Evolutionary conservation across 345 rosid genomes (phyloP), one percentile per base, ranked within the genome.

Genomic region (Camelina sativa): DNA sequence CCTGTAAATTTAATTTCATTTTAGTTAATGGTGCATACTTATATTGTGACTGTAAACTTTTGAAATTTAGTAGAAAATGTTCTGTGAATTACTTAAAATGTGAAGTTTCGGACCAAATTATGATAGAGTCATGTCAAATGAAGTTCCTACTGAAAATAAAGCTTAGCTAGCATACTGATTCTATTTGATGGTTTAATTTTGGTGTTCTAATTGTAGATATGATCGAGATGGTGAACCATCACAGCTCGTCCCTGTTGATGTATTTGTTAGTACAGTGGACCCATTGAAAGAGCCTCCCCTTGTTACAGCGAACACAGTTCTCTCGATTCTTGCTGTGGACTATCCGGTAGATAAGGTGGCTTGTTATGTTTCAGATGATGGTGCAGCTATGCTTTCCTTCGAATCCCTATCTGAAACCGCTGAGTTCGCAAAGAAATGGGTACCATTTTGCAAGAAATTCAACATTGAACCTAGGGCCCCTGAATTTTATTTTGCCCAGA

Each of bases 261-360:
- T 96, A 77, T 96, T 96, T 81, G 99, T 96, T 75, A 96, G 99
- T 87, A 96, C 98, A 5, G 99, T 96, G 98, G 99, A 96, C 81
- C 99, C 99, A 57, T 77, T 96, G 76, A 96, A 96, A 81, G 99
- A 96, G 76, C 99, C 98, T 56, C 99, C 99, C 8, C 92, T 96
- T 72, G 48, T 96, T 38, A 96, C 99, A 28, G 98, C 99, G 43
- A 96, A 96, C 85, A 96, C 98, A 19, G 99, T 96, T 72, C 85
- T 96, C 83, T 96, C 99, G 48, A 92, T 96, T 60, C 97, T 96
- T 77, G 74, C 98, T 9, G 98, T 96, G 87, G 99, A 92, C 81
- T 96, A 96, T 81, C 99, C 99, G 1, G 97, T 91, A 20, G 99
- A 96, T 89, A 96, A 96, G 84, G 95, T 96, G 67, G 91, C 99